Base-by-base conservation (phyloP, 768 basidiomycete species). In the Lactarius tabidus region DNA sequence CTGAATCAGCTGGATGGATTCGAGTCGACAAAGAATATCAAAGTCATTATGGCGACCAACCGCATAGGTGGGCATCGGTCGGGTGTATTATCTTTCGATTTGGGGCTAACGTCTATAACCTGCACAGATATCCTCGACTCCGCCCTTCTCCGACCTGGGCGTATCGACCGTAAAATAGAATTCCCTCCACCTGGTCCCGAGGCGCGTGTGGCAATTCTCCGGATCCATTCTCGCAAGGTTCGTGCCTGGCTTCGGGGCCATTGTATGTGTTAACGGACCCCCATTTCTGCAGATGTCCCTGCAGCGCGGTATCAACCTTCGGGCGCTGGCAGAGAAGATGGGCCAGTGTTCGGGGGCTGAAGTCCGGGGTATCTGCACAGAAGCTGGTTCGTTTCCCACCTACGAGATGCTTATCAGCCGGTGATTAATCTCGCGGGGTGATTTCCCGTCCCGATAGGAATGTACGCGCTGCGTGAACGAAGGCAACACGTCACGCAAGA, bases 131-230 rank as follows among this genome's bases (percentile, higher is more conserved):
- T 98, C 68, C 84, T 98, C 67, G 95, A 98, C 75, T 87, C 92
- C 60, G 95, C 96, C 0, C 81, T 98, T 29, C 82, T 98, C 20
- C 87, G 95, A 55, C 94, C 95, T 5, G 95, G 95, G 38, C 93
- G 95, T 72, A 97, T 98, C 70, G 95, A 98, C 76, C 80, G 90
- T 48, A 98, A 98, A 80, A 99, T 99, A 70, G 96, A 99, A 76
- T 98, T 99, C 79, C 96, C 96, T 18, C 96, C 97, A 35, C 96
- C 96, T 33, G 94, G 93, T 2, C 96, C 96, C 0, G 95, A 98
- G 74, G 95, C 95, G 3, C 90, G 95, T 73, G 91, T 98, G 31
- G 90, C 92, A n/a, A 98, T 98, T 75, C 85, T 98, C 36, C 89
- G 95, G 51, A 98, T 98, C 68, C 96, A 98, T 73, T 96, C 93